phyloP scores from a whole-genome alignment of 306 rosid genomes.

The Arachis hypogaea region DNA sequence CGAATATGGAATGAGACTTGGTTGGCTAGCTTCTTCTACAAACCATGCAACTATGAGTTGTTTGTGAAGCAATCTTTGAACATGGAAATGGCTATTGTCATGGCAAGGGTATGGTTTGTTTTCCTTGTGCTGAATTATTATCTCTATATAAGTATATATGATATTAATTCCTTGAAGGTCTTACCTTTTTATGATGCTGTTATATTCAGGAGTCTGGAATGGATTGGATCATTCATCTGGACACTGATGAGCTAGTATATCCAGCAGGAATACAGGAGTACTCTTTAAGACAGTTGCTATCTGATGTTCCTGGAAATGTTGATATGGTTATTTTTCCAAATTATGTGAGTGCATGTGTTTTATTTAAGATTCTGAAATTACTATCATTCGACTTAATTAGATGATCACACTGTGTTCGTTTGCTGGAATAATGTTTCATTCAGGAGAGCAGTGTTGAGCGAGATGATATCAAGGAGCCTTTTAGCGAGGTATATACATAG shows the following conservation, averaged over 20 bases:
- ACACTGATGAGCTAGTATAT: constrained; percentile 85
- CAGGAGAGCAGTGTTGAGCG: constrained; percentile 97
- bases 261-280: constrained; percentile 79
- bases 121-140: constrained; percentile 35
- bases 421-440: constrained; percentile 41
- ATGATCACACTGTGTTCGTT: constrained; percentile 30
- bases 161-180: constrained; percentile 18
- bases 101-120: constrained; percentile 80
- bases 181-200: constrained; percentile 15
- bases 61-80: constrained; percentile 96
- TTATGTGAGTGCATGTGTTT: constrained; percentile 68
- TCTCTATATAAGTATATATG: constrained; percentile 4
- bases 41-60: constrained; percentile 95
- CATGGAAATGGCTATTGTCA: constrained; percentile 98
- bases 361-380: constrained; percentile 15
- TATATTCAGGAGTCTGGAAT: constrained; percentile 68
- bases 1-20: constrained; percentile 99
- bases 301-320: constrained; percentile 84
- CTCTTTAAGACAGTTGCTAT: constrained; percentile 80
- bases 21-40: constrained; percentile 95
- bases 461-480: constrained; percentile 91
- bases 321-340: constrained; percentile 95
- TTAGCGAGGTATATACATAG: constrained; percentile 76
- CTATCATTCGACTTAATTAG: constrained; percentile 12
- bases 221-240: constrained; percentile 99